Percentiles rank a stretch among this genome's conserved stretches.
These are phyloP conservation scores for Hyphodiscus hymeniophilus DNA, from an alignment of 495 filamentous ascomycete species.

Conservation along the genomic window DNA sequence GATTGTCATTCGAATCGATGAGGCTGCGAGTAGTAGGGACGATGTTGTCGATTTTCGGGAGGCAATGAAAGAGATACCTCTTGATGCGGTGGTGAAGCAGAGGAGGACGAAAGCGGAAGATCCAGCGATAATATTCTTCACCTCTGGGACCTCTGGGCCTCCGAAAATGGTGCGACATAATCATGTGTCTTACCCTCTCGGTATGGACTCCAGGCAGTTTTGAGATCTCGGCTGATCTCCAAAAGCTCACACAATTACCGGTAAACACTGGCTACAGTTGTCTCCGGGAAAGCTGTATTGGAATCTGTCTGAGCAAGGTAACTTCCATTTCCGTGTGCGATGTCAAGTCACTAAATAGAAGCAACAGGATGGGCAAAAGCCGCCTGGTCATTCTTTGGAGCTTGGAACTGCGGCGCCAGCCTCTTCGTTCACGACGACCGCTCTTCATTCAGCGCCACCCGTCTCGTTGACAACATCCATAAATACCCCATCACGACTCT, in stretches of 20 bases:
- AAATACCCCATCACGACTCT: slow-evolving; percentile 6
- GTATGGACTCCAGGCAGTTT: background rate
- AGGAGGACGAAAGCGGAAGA: background rate
- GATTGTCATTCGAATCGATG: slow-evolving; percentile 1
- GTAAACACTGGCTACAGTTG: slow-evolving; percentile 6
- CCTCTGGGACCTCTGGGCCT: slow-evolving; percentile 5
- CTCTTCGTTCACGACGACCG: slow-evolving; percentile 12
- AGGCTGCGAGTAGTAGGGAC: too few relatives aligned
- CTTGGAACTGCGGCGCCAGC: slow-evolving; percentile 9
- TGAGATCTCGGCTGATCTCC: background rate
- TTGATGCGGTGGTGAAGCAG: background rate
- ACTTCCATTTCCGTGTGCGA: background rate
- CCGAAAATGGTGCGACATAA: slow-evolving; percentile 12
- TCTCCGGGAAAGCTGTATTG: slow-evolving; percentile 7
- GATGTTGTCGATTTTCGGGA: background rate
- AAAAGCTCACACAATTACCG: slow-evolving; percentile 5
- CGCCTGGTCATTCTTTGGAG: slow-evolving; percentile 10
- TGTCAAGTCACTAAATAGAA: background rate
- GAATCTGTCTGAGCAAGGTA: slow-evolving; percentile 9
- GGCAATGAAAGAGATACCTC: background rate
- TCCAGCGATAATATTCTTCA: slow-evolving; percentile 5
- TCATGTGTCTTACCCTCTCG: slow-evolving; percentile 6
- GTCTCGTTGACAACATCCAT: background rate
- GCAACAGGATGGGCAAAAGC: slow-evolving; percentile 8
- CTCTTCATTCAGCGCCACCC: background rate